phyloP scores from a whole-genome alignment of 1,284 basidiomycete species.

The Neonothopanus nambi region DNA sequence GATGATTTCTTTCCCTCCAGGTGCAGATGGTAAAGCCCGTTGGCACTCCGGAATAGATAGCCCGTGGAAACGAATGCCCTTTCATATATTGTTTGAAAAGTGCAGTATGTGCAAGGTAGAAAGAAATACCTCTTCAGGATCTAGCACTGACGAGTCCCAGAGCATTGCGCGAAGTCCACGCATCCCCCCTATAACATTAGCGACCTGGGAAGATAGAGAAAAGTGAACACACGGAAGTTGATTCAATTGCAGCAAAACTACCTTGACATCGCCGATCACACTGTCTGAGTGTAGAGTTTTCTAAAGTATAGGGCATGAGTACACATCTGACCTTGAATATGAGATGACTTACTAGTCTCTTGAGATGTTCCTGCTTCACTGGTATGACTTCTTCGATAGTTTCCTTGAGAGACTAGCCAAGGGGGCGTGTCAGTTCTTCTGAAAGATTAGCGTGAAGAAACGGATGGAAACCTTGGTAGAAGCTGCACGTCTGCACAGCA shows the following conservation, averaged over 20 bases:
- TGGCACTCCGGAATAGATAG: slow-evolving; percentile 84
- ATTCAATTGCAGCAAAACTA: slow-evolving; percentile 24
- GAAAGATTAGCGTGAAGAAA: neutral
- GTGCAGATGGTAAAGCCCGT: slow-evolving; percentile 74
- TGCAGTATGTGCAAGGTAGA: neutral
- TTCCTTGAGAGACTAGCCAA: slow-evolving; percentile 63
- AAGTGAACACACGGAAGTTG: neutral
- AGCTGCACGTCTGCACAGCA: slow-evolving; percentile 46
- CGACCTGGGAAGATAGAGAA: slow-evolving; percentile 52
- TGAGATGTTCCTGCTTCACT: slow-evolving; percentile 75
- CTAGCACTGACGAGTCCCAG: slow-evolving; percentile 90
- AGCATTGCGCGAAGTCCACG: slow-evolving; percentile 88
- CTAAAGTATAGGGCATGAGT: slow-evolving; percentile 34
- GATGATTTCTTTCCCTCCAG: slow-evolving; percentile 83
- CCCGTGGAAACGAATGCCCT: slow-evolving; percentile 90
- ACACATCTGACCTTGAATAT: slow-evolving; percentile 1
- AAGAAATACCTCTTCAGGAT: slow-evolving; percentile 70
- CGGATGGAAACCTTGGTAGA: slow-evolving; percentile 59
- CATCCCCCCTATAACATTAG: slow-evolving; percentile 88
- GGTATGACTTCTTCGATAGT: slow-evolving; percentile 81
- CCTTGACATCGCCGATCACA: slow-evolving; percentile 81
- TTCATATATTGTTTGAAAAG: slow-evolving; percentile 15
- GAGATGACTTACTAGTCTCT: slow-evolving; percentile 60
- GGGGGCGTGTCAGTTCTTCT: slow-evolving; percentile 1
- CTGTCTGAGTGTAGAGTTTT: slow-evolving; percentile 71